Base-by-base conservation (phyloP, 495 filamentous ascomycete species). In the Staphylotrichum longicolle region DNA sequence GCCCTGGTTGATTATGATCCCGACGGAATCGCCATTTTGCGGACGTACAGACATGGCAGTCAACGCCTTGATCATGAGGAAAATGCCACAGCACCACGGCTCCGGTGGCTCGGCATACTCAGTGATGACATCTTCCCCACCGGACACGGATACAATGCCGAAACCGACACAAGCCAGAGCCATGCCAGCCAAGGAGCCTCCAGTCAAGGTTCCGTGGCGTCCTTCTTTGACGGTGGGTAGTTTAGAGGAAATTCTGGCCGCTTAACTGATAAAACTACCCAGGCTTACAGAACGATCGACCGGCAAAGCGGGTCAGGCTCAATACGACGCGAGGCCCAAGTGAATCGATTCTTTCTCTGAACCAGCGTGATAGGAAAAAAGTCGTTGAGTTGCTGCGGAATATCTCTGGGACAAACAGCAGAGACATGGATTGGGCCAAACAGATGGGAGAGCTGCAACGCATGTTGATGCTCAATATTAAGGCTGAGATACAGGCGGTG, bases 21-120 rank as follows among this genome's bases (percentile, higher is more conserved):
- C 1, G 84, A 96, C 63, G 94, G 94, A 0, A 80, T 98, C 53
- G 81, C 82, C 5, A 97, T 98, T 59, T 81, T 94, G 73, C 87
- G 88, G 11, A 95, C 86, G 4, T 98, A 96, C 77, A 91, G 90
- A 65, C 80, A 90, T 63, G 91, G 92, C n/a, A 96, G 92, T 34
- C 75, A 78, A 50, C 80, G 81, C 0, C 82, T 96, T 5, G 74
- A 85, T 0, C 89, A 94, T 66, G 90, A 96, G 63, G 74, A 77
- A 12, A 75, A 77, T 9, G 70, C 88, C 3, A 83, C 78, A 7
- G 74, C 88, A 0, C 83, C 86, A 1, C 57, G 63, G 2, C 70
- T 96, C 4, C 70, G 77, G 41, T 96, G 91, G 89, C 77, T 97
- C 7, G 94, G 94, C 2, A 77, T 96, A 10, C 81, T 79, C 50